Base-by-base conservation (phyloP, 768 basidiomycete genomes). In the Lentinula lateritia region DNA sequence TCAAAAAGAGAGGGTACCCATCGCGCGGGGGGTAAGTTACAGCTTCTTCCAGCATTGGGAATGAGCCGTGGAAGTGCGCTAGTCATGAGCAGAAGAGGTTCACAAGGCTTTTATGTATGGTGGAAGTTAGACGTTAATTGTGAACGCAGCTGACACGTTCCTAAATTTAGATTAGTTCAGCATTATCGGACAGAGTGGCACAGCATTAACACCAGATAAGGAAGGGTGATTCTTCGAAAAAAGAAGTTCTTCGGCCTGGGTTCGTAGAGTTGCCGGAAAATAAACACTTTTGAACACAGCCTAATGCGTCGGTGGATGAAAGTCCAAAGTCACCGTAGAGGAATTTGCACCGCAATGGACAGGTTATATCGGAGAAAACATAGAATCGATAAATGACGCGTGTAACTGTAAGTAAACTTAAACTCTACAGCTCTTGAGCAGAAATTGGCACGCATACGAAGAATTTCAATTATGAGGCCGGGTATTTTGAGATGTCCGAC, bases 1-100 rank as follows among this genome's bases (percentile, higher is more conserved):
- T 80, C 50, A 83, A 73, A 64, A 74, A 73, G 52, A 86, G 73
- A 0, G 83, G 79, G 62, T 83, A 83, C 58, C 70, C 74, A 34
- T 62, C 61, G 6, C 73, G 67, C 15, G 82, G 81, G 32, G 73
- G 69, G 58, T 79, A 75, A 55, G 68, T 69, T 28, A 78, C 63
- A 16, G 67, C 48, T 46, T 63, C 50, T 20, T 46, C 39, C 13
- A 63, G 34, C 58, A 63, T 52, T 6, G 4, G 16, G 35, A 9
- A 34, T n/a, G 9, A 34, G 13, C 13, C 13, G 10, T 6, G 56
- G 42, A 45, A 52, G 50, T 34, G 66, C 63, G 4, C 45, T 69
- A 58, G 45, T 18, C 4, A 48, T 62, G 9, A 67, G 69, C 55
- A 7, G 15, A 60, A 71, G 12, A 28, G 15, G 3, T n/a, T 34